Base-by-base conservation (phyloP, 306 rosid genomes). In the Lithocarpus polystachyus region DNA sequence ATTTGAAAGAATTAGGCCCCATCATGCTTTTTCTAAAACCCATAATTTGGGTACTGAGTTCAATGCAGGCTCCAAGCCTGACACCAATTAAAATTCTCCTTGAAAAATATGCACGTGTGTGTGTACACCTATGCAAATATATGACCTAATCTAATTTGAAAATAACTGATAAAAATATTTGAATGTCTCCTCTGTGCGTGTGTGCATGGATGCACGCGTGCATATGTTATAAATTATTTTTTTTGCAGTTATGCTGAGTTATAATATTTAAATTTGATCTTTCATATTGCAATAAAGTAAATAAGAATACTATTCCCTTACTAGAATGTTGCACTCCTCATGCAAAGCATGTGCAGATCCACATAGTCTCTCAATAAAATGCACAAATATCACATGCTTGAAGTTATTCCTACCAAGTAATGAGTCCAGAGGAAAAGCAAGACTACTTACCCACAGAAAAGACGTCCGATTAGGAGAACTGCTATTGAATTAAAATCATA, bases 381-480 rank as follows among this genome's bases (percentile, higher is more conserved):
- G 77, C 53, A 43, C 56, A 13, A 40, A 57, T 40, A 55, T 33
- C 24, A 77, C 76, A 71, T 73, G 57, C 59, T 43, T 68, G 14
- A 79, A 55, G 74, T 52, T 53, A 74, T 68, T 62, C 15, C 56
- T 45, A 60, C 78, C 74, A 82, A 82, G 78, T 55, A 75, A 40
- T 64, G 67, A 35, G 54, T 61, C 57, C 64, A 70, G 62, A 55
- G 72, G 56, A 82, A n/a, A 67, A 70, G 77, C 76, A 84, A 76
- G 81, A 84, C 75, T 56, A 74, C 97, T 78, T 87, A 96, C 99
- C 99, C 98, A 79, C 99, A 96, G 55, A 92, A 82, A 82, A 96
- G 92, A 52, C 99, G 99, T 68, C 99, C 99, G 45, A 93, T 67
- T 83, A 96, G 77, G 86, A 96, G 99, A 84, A 96, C 86, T 96